Conservation (phyloP, 345 rosid genomes). For the Crucihimalaya himalaica region DNA sequence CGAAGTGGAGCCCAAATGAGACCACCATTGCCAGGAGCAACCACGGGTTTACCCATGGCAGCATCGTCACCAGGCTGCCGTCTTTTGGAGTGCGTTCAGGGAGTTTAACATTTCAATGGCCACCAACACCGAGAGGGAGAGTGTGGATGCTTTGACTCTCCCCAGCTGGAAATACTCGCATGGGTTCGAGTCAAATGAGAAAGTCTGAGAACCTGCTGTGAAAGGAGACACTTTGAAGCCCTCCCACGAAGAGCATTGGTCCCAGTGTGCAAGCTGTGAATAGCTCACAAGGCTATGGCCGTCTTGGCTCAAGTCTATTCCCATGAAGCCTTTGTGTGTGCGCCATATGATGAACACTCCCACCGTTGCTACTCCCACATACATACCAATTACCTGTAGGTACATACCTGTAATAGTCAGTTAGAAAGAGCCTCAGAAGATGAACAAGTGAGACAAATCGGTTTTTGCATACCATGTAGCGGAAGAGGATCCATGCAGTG, state of each 20-base stretch:
- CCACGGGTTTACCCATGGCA: constrained; percentile 89
- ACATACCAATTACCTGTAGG: constrained; percentile 83
- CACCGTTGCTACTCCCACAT: constrained; percentile 92
- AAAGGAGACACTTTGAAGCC: constrained; percentile 67
- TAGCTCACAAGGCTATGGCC: constrained; percentile 88
- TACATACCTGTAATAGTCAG: background rate
- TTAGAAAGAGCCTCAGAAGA: background rate
- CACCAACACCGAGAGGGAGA: constrained; percentile 88
- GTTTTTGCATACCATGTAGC: constrained; percentile 67
- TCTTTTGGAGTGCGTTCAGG: constrained; percentile 90
- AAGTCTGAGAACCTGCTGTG: constrained; percentile 67
- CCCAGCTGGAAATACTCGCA: constrained; percentile 86
- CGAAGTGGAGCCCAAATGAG: constrained; percentile 83
- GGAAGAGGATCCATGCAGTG: constrained; percentile 90
- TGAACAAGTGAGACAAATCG: background rate
- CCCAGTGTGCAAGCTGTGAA: constrained; percentile 87
- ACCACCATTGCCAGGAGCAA: constrained; percentile 71
- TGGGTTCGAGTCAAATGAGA: constrained; percentile 60
- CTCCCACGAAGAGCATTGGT: constrained; percentile 73
- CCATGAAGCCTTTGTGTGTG: constrained; percentile 68
- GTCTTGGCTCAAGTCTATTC: constrained; percentile 87
- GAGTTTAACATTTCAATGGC: constrained; percentile 99
- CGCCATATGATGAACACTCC: constrained; percentile 95
- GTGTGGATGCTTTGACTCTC: constrained; percentile 86
- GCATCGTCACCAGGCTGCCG: constrained; percentile 81